Conservation (phyloP, 371 early-diverging fungal genomes). For the Mortierella sp. region DNA sequence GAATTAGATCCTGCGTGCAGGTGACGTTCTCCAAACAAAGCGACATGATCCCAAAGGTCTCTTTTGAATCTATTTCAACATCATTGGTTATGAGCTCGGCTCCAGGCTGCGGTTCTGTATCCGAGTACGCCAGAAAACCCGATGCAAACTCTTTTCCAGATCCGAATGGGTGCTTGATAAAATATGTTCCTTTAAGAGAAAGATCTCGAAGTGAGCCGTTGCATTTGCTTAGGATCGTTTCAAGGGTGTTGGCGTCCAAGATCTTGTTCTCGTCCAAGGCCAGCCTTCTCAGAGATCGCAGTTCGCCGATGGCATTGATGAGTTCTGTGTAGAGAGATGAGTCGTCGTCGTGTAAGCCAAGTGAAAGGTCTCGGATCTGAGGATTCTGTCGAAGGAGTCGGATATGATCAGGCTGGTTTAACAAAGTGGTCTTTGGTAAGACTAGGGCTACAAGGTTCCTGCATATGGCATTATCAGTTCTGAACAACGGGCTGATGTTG, state of each 20-base stretch:
- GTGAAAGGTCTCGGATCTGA: conserved; percentile 19
- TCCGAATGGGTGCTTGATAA: conserved; percentile 30
- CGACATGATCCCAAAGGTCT: conserved; percentile 26
- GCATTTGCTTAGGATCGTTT: conserved; percentile 19
- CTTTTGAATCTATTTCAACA: conserved; percentile 4
- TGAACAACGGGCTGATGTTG: conserved; percentile 28
- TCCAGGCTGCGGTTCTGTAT: neutral
- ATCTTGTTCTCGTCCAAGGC: conserved; percentile 28
- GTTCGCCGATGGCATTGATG: conserved; percentile 15
- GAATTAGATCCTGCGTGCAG: conserved; percentile 27
- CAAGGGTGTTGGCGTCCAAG: conserved; percentile 18
- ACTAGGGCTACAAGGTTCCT: conserved; percentile 20
- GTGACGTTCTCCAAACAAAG: conserved; percentile 29
- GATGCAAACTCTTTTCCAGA: conserved; percentile 41
- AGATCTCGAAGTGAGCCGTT: conserved; percentile 29
- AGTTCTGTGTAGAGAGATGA: conserved; percentile 17
- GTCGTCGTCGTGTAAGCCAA: conserved; percentile 18
- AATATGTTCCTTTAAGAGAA: conserved; percentile 15
- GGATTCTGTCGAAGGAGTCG: conserved; percentile 41
- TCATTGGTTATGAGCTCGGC: conserved; percentile 3
- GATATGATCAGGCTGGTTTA: conserved; percentile 23
- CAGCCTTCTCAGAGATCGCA: conserved; percentile 19
- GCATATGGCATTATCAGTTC: conserved; percentile 6
- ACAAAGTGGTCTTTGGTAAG: conserved; percentile 26
- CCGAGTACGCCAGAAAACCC: conserved; percentile 10